A percentile compares a stretch with the other conserved stretches of the same genome.
Evolutionary conservation across 192 early-diverging fungal species (phyloP).

Genomic region (Rhizoclosmatium sp.): DNA sequence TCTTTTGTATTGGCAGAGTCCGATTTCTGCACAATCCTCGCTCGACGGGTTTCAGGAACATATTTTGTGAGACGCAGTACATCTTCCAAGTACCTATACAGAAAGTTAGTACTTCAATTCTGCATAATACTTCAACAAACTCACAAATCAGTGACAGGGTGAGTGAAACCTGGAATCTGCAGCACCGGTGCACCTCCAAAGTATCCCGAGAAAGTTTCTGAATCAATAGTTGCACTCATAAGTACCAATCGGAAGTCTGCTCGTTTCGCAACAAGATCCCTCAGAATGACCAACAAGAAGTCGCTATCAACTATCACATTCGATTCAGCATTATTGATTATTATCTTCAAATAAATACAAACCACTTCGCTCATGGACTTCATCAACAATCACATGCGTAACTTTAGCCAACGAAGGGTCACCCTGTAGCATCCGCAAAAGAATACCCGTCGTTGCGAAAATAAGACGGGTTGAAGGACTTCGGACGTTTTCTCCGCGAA

Average conservation of each 20-base stretch:
- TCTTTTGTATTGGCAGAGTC: slow-evolving; percentile 23
- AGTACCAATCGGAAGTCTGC: slow-evolving; percentile 65
- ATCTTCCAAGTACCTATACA: slow-evolving; percentile 64
- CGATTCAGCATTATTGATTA: background rate
- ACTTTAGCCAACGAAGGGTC: slow-evolving; percentile 66
- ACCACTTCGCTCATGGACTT: slow-evolving; percentile 78
- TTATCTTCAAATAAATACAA: slow-evolving; percentile 35
- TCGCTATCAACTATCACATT: slow-evolving; percentile 54
- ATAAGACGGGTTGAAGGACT: slow-evolving; percentile 33
- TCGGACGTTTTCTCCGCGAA: slow-evolving; percentile 68
- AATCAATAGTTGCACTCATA: slow-evolving; percentile 80
- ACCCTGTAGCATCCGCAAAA: slow-evolving; percentile 71
- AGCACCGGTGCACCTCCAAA: slow-evolving; percentile 56
- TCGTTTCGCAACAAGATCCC: slow-evolving; percentile 60
- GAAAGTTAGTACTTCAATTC: too few species aligned
- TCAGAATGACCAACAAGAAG: slow-evolving; percentile 76
- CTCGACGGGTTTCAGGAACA: slow-evolving; percentile 4
- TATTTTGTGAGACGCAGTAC: slow-evolving; percentile 58
- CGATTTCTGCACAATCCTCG: background rate
- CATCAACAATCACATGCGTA: slow-evolving; percentile 76
- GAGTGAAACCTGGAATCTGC: slow-evolving; percentile 64
- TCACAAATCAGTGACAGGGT: slow-evolving; percentile 49
- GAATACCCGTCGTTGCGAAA: slow-evolving; percentile 69
- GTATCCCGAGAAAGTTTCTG: slow-evolving; percentile 54
- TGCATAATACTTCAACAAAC: too few species aligned